A percentile compares a stretch with the other conserved stretches of the same genome.
These are phyloP conservation scores for Niveomyces coronatus DNA, from an alignment of 2,329 filamentous ascomycete species.

Conservation along the genomic window DNA sequence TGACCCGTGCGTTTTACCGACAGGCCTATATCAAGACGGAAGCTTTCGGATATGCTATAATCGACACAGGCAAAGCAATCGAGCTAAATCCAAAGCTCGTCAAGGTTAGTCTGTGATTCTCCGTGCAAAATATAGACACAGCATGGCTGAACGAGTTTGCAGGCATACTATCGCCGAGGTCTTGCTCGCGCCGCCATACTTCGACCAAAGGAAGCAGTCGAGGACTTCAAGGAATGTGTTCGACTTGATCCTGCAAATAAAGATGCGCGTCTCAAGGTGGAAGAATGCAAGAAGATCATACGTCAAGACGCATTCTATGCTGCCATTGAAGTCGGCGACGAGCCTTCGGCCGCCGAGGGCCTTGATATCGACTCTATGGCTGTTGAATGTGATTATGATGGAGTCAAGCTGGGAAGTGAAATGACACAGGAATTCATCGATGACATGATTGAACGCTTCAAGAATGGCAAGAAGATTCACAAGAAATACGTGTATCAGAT, in stretches of 20 bases:
- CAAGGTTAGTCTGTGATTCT: conserved; percentile 51
- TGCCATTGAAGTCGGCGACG: conserved; percentile 87
- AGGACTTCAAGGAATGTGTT: conserved; percentile 86
- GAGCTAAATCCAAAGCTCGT: conserved; percentile 79
- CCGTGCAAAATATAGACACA: too few species aligned
- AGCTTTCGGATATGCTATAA: conserved; percentile 84
- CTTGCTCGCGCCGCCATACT: conserved; percentile 87
- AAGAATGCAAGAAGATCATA: conserved; percentile 91
- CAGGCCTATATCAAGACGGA: conserved; percentile 94
- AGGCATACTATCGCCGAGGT: conserved; percentile 93
- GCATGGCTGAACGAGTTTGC: conserved; percentile 5
- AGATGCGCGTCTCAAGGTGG: conserved; percentile 80
- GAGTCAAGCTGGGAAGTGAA: conserved; percentile 60
- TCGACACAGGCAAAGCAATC: conserved; percentile 83
- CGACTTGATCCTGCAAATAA: conserved; percentile 81
- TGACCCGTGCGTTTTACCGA: conserved; percentile 22
- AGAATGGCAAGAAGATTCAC: conserved; percentile 88
- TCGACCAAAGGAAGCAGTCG: conserved; percentile 74
- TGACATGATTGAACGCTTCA: conserved; percentile 95
- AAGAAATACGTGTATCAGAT: conserved; percentile 98
- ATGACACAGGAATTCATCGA: conserved; percentile 98
- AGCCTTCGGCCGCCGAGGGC: conserved; percentile 83
- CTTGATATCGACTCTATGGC: conserved; percentile 78
- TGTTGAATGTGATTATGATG: conserved; percentile 79
- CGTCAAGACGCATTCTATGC: conserved; percentile 87